Evolutionary conservation across 2,329 filamentous ascomycete genomes (phyloP), one percentile per base, ranked within the genome.

Genomic region (Beauveria asiatica): DNA sequence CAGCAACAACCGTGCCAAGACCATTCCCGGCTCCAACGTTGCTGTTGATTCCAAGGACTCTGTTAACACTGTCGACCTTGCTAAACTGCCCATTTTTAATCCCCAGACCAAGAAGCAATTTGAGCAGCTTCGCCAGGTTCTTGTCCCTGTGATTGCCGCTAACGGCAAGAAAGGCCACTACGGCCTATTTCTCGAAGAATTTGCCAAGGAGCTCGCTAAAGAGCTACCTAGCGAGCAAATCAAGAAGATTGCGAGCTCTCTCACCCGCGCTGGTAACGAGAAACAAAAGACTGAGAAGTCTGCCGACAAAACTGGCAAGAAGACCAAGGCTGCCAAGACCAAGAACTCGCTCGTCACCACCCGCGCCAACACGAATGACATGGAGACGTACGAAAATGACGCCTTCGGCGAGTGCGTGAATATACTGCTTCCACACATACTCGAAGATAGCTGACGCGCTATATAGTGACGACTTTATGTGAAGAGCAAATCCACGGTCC

Each of bases 251-350:
- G 85, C 91, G 13, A 95, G 89, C 74, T 83, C 84, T 5, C 76
- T 99, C 69, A 96, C 92, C n/a, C 88, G 92, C 5, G 82, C 96
- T 60, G 84, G 90, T 72, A 99, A 99, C 73, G 94, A 97, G 83
- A 97, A 96, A 83, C 88, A 97, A 88, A 95, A 92, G 80, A 92
- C 97, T 75, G 94, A 99, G 83, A 97, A 97, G 83, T 86, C 88
- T 4, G 85, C 90, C 3, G 91, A 96, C 65, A 97, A 96, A 81
- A 87, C 90, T 59, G 90, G 88, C 69, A 99, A 97, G 89, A 99
- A 97, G 85, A 86, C 81, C 67, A 97, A 97, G 83, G 92, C 92
- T 5, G 89, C 90, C 63, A 97, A 97, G 85, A 96, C 89, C 44
- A 99, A 99, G 85, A 85, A 89, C 19, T 87, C 85, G 7, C 79